Evolutionary conservation across 1,284 basidiomycete species (phyloP), one percentile per base, ranked within the genome.

Genomic region (Xerocomus minutiporus): DNA sequence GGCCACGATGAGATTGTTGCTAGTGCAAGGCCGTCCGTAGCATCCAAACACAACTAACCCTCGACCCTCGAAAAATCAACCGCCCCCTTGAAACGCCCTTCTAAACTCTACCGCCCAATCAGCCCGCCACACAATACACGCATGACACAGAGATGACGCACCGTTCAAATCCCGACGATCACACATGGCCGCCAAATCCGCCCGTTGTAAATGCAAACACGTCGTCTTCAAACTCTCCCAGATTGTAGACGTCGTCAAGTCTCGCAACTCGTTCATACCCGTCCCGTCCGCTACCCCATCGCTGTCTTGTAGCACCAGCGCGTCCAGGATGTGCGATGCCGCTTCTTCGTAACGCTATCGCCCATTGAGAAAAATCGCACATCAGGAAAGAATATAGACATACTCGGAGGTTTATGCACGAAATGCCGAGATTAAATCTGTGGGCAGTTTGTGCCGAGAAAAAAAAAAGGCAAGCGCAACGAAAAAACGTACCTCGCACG

Each of bases 401-500:
- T 67, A 92, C 90, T 54, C 79, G 78, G 48, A 96, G 78, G 68
- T 93, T 95, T 67, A 93, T 89, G 65, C 86, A 92, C 1, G 91
- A 89, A 57, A 96, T 96, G 25, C 92, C 93, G 17, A 96, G 76
- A 70, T 97, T 96, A 71, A 91, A 96, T 58, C 91, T 90, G 50
- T 9, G 20, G 11, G 41, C 44, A 41, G 42, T 43, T 48, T 36
- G 51, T 8, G 6, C 8, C 32, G 20, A 20, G 20, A 4, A 31
- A 32, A 51, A 51, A 17, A 51, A 46, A 42, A 42, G 46, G 15
- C 11, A 11, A 43, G 31, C 67, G 71, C 29, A 42, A 6, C 47
- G 26, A 31, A 28, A 48, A 40, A 42, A 52, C 54, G n/a, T 45
- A 86, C 86, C 91, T 81, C 8, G 93, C 93, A 55, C 97, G 86